These are phyloP conservation scores for Verticillium nubilum DNA, from an alignment of 2,329 filamentous ascomycete species.

Conservation along the genomic window DNA sequence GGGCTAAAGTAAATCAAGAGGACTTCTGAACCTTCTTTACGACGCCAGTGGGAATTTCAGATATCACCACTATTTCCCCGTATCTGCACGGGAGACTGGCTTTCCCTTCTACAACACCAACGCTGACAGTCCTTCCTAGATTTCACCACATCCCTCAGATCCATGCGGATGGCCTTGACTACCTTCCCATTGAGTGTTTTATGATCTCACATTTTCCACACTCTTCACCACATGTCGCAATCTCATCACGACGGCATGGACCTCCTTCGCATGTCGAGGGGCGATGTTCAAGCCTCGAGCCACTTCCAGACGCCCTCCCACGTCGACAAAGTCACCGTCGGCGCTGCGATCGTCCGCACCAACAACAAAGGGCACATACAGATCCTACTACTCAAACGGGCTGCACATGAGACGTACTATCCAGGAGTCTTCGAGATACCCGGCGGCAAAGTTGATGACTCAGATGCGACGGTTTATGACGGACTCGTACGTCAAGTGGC, in stretches of 20 bases:
- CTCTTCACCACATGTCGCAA: no score
- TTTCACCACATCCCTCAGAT: no score
- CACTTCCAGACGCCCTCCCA: neutral
- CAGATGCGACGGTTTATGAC: neutral
- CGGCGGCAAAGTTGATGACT: conserved; percentile 1
- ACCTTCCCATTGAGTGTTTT: no score
- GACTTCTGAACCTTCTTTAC: no score
- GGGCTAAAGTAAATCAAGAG: no score
- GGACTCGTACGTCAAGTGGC: conserved; percentile 1
- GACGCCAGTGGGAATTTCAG: no score
- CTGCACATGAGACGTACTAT: neutral
- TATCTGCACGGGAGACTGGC: no score
- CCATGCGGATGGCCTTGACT: no score
- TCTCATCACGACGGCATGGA: neutral
- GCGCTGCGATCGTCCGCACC: neutral
- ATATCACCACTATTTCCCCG: no score
- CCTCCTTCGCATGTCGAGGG: neutral
- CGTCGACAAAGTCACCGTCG: neutral
- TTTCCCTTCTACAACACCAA: no score
- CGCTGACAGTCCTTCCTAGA: no score
- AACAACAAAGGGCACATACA: neutral
- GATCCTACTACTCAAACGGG: conserved; percentile 2
- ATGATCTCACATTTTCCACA: no score
- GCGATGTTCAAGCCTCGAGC: neutral
- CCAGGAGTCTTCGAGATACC: conserved; percentile 2